phyloP scores from a whole-genome alignment of 2,329 filamentous ascomycete genomes.

The Pseudogymnoascus pannorum region DNA sequence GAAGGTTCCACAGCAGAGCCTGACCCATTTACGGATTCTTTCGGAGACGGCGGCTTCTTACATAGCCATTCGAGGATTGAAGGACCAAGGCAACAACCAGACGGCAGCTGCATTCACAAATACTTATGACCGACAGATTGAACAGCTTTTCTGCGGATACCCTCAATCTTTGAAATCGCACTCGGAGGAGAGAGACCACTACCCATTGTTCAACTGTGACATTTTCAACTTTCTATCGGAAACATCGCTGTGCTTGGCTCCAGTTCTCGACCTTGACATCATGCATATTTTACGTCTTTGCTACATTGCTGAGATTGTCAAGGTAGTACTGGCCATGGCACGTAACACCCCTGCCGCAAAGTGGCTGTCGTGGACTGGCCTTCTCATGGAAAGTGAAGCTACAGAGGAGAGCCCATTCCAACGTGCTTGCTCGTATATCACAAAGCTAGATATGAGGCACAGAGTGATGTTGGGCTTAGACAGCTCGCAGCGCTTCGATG shows the following conservation, averaged over 20 bases:
- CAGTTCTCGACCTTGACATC: conserved; percentile 64
- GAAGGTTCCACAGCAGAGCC: conserved; percentile 71
- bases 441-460: conserved; percentile 1
- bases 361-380: conserved; percentile 36
- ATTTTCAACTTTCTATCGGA: conserved; percentile 77
- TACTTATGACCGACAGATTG: conserved; percentile 65
- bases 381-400: neutral
- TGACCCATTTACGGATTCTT: conserved; percentile 82
- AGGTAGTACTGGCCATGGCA: conserved; percentile 58
- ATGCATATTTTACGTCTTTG: conserved; percentile 76
- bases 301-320: conserved; percentile 85
- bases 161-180: conserved; percentile 21
- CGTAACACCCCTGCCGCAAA: conserved; percentile 44
- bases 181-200: conserved; percentile 19
- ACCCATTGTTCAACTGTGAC: conserved; percentile 60
- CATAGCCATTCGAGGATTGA: conserved; percentile 65
- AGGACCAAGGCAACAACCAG: conserved; percentile 50
- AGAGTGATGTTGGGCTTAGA: neutral
- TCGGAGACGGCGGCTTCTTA: conserved; percentile 86
- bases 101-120: conserved; percentile 59
- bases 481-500: conserved; percentile 28
- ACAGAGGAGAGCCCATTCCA: conserved; percentile 7
- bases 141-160: conserved; percentile 62
- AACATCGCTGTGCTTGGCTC: conserved; percentile 61
- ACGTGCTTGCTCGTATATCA: conserved; percentile 4